Base-by-base conservation (phyloP, 805 yeast genomes). In the Kluyveromyces siamensis region DNA sequence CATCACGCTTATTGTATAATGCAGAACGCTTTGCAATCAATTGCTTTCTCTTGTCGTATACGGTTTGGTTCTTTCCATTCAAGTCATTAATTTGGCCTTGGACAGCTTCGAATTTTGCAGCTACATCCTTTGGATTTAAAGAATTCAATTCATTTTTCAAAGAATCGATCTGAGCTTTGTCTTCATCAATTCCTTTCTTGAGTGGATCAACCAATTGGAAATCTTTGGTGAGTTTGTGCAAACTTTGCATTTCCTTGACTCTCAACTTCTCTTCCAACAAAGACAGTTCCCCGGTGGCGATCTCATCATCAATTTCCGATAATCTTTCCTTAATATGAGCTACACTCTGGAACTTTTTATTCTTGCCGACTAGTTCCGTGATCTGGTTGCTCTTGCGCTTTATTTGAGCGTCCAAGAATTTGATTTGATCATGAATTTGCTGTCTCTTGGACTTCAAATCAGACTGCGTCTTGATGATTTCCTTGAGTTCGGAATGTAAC, bases 181-280 rank as follows among this genome's bases (percentile, higher is more conserved):
- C 93, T 44, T 73, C 74, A 61, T 88, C 96, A 63, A 91, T 82
- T 41, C 83, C 78, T 58, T 79, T 79, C 73, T 88, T 96, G 59
- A 79, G 78, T 59, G 79, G 78, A 62, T 82, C 89, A 57, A 90
- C 73, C 44, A 77, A 74, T 45, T 80, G 79, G 64, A 87, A 86
- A 66, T 84, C 90, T 67, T 84, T 84, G 62, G 83, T 80, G 63
- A 85, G 71, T 71, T 87, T 88, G 70, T 91, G 82, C 67, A 93
- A 78, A 42, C 82, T 68, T 46, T 88, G 77, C 75, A 88, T 85
- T 71, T 91, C 98, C 71, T 86, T 86, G 56, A 93, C 80, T 55
- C 75, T 70, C 63, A 81, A 77, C 73, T 87, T 84, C 76, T 93
- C 99, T 54, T 91, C 96, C 47, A 89, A 97, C 62, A 93, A 80